A percentile compares a stretch with the other conserved stretches of the same genome.
phyloP scores from a whole-genome alignment of 2,329 filamentous ascomycete species.

The Diaporthe destruens region DNA sequence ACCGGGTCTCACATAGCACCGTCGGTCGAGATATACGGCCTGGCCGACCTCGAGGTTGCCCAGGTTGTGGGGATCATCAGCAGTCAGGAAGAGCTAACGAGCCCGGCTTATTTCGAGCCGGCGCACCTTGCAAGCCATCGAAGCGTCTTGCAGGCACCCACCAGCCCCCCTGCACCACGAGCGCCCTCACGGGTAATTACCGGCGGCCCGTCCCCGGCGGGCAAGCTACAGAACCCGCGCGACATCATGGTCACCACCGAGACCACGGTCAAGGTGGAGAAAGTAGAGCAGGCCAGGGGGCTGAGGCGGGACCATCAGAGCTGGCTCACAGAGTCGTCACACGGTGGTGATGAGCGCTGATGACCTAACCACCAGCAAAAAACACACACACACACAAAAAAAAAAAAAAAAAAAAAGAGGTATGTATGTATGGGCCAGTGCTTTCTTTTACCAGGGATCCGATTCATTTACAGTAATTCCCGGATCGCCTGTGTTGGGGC shows the following conservation, averaged over 20 bases:
- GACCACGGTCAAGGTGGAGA: conserved; percentile 33
- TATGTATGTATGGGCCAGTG: not conserved
- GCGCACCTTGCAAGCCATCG: conserved; percentile 18
- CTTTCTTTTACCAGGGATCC: not conserved
- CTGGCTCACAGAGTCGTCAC: conserved; percentile 18
- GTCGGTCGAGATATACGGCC: conserved; percentile 21
- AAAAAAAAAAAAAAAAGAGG: too few species aligned
- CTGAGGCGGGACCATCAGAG: conserved; percentile 14
- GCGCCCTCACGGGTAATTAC: not conserved
- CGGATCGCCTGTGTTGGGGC: not conserved
- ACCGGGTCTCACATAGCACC: conserved; percentile 2
- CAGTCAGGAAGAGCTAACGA: conserved; percentile 22
- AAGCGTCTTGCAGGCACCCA: not conserved
- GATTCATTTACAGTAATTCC: conserved; percentile 3
- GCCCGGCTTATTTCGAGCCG: conserved; percentile 11
- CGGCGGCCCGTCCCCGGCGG: not conserved
- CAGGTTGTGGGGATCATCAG: conserved; percentile 24
- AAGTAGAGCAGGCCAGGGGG: not conserved
- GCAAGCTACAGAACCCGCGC: conserved; percentile 11
- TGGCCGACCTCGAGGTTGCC: conserved; percentile 34
- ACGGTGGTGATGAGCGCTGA: conserved; percentile 17
- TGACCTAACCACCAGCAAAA: too few species aligned
- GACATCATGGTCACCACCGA: conserved; percentile 36
- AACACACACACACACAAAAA: too few species aligned
- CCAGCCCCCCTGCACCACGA: not conserved